Evolutionary conservation across 1,284 basidiomycete genomes (phyloP), one percentile per base, ranked within the genome.

Genomic region (Leccinum proliferum): DNA sequence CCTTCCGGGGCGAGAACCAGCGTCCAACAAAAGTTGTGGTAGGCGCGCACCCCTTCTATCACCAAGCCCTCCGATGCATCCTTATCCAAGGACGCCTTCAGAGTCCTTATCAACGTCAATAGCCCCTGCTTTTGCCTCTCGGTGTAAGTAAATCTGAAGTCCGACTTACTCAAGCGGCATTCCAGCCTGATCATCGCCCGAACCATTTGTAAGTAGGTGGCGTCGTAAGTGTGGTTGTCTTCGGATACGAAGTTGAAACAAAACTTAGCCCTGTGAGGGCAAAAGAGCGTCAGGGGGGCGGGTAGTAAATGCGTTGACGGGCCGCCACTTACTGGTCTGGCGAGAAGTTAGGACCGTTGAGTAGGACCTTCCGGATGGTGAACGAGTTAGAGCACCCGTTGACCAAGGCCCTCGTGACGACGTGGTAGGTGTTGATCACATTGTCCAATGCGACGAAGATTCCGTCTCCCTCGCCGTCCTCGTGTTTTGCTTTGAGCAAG

Each of bases 11-110:
- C 10, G 4, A 55, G 10, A 1, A 67, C 48, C 0, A 66, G 53
- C 1, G 53, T 55, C 65, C 66, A 66, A 14, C 53, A 65, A n/a
- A 66, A 62, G 0, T 35, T 3, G 10, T 66, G 64, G 9, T 66
- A 65, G 2, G 59, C 59, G 5, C 11, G 2, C 37, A 57, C n/a
- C 0, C 37, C 63, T n/a, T 43, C 14, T 15, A 3, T 34, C 25
- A 8, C n/a, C 6, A 18, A 46, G 4, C 11, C 25, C 18, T 34
- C 14, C 4, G 39, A 14, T 3, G 56, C 39, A 9, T 58, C 32
- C 46, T 52, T 53, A 9, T 35, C 2, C 9, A 41, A 35, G 2
- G 64, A 34, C 9, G 34, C 46, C 1, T 3, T 7, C 25, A 64
- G 6, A 15, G 8, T 12, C 2, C 43, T 18, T 10, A 62, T 29